Conservation (phyloP, 2,329 filamentous ascomycete genomes). For the Fusarium drepaniforme region DNA sequence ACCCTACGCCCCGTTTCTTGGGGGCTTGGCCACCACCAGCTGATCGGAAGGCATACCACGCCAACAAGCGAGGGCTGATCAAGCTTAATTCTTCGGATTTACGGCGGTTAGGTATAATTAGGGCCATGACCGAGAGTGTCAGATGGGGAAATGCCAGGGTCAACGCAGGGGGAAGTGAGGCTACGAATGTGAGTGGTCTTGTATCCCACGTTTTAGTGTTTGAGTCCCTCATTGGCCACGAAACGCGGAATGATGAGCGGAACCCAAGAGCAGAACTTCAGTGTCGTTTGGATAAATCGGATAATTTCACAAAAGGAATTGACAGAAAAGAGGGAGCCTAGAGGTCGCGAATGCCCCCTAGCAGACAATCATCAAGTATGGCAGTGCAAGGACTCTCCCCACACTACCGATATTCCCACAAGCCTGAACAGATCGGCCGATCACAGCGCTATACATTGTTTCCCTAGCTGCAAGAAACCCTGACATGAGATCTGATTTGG, state of each 20-base stretch:
- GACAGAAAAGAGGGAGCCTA: neutral
- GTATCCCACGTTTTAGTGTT: neutral
- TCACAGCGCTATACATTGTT: neutral
- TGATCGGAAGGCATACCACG: neutral
- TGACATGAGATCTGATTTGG: neutral
- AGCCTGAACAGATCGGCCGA: neutral
- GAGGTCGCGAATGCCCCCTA: neutral
- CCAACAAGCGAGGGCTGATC: neutral
- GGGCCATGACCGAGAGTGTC: neutral
- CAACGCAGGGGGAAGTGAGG: neutral
- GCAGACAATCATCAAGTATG: neutral
- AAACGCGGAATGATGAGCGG: neutral
- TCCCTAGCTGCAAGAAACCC: neutral
- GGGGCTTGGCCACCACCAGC: neutral
- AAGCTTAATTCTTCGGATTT: neutral
- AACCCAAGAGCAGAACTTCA: neutral
- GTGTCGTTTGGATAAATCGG: neutral
- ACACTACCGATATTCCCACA: neutral
- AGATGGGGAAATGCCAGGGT: neutral
- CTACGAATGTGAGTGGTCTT: neutral
- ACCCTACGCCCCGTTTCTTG: neutral
- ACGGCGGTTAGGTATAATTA: neutral
- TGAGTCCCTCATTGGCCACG: neutral
- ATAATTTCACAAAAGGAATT: neutral
- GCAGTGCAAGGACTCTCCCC: neutral